Evolutionary conservation across 768 basidiomycete species (phyloP), one percentile per base, ranked within the genome.

Genomic region (Kwoniella botswanensis): DNA sequence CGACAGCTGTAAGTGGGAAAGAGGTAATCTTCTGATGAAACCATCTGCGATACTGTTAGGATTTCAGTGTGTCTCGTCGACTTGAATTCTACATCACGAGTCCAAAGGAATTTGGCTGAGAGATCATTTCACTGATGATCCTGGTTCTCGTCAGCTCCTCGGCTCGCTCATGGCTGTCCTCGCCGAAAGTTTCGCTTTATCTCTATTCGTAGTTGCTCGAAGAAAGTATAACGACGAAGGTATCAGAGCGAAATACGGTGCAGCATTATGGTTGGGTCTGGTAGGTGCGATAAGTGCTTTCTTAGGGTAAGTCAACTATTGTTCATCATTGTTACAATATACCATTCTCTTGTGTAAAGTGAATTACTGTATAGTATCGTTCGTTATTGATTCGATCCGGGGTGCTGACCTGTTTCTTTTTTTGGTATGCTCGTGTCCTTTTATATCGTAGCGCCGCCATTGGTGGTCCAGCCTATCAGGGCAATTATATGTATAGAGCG

Each of bases 401-500:
- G n/a, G n/a, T n/a, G n/a, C n/a, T n/a, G n/a, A n/a, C n/a, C n/a
- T n/a, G n/a, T n/a, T n/a, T n/a, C n/a, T n/a, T 5, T n/a, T 15
- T 15, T 13, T 22, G 35, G 15, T 13, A n/a, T n/a, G 2, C 24
- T 42, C 15, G 43, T 62, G 42, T 11, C 6, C 7, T 18, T 17
- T 50, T 62, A 26, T 26, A 26, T 26, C 26, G 61, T 18, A 69
- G 68, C 24, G 71, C 70, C 3, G 71, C 66, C 15, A 65, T 75
- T 43, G 76, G 79, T 12, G 79, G 75, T 5, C 79, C 79, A 12
- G 61, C 59, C 24, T 78, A 71, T 64, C 63, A 65, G 15, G 79
- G 74, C 0, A 58, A 59, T 9, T 76, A 55, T 43, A 75, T 80
- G 77, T 78, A 78, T 67, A 58, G 79, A 21, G 79, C 79, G 35